phyloP scores from a whole-genome alignment of 495 filamentous ascomycete species.

The Hapsidospora chrysogenum region DNA sequence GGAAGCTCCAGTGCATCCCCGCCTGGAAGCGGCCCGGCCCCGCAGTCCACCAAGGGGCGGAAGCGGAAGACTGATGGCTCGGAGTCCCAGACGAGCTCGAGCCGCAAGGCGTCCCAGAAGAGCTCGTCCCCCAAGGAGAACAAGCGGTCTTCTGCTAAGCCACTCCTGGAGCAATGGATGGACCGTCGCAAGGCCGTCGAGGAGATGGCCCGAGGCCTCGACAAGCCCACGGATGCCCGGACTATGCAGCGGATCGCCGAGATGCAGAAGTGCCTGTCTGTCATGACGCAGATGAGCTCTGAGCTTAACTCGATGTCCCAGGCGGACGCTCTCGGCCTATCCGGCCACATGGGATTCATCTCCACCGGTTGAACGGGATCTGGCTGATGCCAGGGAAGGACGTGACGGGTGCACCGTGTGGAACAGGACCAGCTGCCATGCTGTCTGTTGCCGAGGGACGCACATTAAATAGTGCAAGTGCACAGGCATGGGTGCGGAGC shows the following conservation, averaged over 20 bases:
- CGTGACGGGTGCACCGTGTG: no score
- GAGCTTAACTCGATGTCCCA: background rate
- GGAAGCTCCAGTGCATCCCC: slow-evolving; percentile 8
- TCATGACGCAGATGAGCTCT: slow-evolving; percentile 1
- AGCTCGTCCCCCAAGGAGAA: slow-evolving; percentile 13
- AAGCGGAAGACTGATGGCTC: slow-evolving; percentile 30
- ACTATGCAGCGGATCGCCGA: slow-evolving; percentile 25
- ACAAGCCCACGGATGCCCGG: slow-evolving; percentile 26
- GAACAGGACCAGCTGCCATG: no score
- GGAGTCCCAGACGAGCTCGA: slow-evolving; percentile 17
- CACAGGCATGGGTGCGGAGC: no score
- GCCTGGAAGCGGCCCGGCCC: background rate
- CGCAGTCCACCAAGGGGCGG: slow-evolving; percentile 22
- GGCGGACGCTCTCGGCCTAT: background rate
- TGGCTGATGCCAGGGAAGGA: no score
- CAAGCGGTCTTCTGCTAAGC: slow-evolving; percentile 11
- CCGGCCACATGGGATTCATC: background rate
- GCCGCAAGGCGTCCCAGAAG: slow-evolving; percentile 22
- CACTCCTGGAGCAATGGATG: slow-evolving; percentile 27
- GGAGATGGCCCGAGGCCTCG: slow-evolving; percentile 20
- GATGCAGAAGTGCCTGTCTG: slow-evolving; percentile 7
- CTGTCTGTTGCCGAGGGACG: no score
- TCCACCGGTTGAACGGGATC: background rate
- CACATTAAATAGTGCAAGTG: no score
- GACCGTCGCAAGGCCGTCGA: slow-evolving; percentile 29